Evolutionary conservation across 768 basidiomycete genomes (phyloP).

Genomic region (Amanita molliuscula): DNA sequence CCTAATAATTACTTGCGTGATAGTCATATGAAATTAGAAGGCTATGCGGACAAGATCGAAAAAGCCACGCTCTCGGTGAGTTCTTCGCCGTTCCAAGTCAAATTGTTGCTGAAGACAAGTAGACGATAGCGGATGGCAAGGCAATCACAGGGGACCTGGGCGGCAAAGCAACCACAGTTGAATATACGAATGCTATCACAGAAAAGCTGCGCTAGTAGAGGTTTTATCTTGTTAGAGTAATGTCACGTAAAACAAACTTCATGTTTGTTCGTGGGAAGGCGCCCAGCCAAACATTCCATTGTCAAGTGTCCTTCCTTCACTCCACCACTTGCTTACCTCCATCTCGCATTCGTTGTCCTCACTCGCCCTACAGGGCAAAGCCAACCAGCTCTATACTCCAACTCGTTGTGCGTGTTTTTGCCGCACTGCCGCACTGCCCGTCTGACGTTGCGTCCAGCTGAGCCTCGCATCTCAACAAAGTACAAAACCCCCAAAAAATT

Average conservation of each 20-base stretch:
- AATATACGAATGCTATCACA: slow-evolving; percentile 88
- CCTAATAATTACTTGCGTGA: slow-evolving; percentile 10
- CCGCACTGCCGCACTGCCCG: slow-evolving; percentile 1
- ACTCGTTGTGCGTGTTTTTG: slow-evolving; percentile 32
- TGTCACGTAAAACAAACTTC: background rate
- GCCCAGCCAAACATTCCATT: slow-evolving; percentile 19
- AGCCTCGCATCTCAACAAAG: slow-evolving; percentile 12
- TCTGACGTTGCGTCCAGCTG: background rate
- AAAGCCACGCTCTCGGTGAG: slow-evolving; percentile 81
- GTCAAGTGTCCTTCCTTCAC: slow-evolving; percentile 40
- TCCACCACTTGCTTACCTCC: slow-evolving; percentile 32
- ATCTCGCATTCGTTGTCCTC: slow-evolving; percentile 48
- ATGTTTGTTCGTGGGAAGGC: slow-evolving; percentile 27
- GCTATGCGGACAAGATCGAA: slow-evolving; percentile 84
- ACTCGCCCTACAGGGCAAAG: slow-evolving; percentile 91
- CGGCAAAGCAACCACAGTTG: slow-evolving; percentile 80
- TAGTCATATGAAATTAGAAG: slow-evolving; percentile 88
- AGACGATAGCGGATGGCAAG: slow-evolving; percentile 98
- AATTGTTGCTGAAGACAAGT: slow-evolving; percentile 71
- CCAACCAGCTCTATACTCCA: slow-evolving; percentile 37
- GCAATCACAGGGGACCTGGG: slow-evolving; percentile 92
- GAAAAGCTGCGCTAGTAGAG: slow-evolving; percentile 38
- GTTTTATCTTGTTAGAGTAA: slow-evolving; percentile 13
- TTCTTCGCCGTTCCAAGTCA: slow-evolving; percentile 47
- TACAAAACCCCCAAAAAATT: slow-evolving; percentile 30